Percentiles rank a stretch among this genome's conserved stretches.
Conservation (phyloP, 371 early-diverging fungal genomes). For the Rhizopus delemar region DNA sequence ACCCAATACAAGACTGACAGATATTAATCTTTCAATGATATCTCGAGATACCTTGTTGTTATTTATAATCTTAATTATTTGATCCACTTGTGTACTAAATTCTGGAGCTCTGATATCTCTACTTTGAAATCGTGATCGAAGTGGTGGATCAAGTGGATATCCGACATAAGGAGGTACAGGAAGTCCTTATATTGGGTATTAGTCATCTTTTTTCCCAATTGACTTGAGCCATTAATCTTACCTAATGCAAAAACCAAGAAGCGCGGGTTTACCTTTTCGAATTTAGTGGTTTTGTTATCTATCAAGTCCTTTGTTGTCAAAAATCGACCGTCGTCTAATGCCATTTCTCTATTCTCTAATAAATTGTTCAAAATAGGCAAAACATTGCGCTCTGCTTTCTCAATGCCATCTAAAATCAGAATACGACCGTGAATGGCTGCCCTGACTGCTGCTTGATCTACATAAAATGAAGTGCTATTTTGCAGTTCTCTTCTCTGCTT, state of each 20-base stretch:
- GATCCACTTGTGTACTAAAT: conserved; percentile 63
- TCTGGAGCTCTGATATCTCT: conserved; percentile 64
- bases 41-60: conserved; percentile 29
- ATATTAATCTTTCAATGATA: conserved; percentile 62
- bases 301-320: conserved; percentile 66
- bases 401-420: conserved; percentile 80
- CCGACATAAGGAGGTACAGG: conserved; percentile 83
- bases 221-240: conserved; percentile 14
- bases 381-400: conserved; percentile 87
- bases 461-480: conserved; percentile 71
- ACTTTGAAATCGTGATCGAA: conserved; percentile 81
- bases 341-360: conserved; percentile 87
- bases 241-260: conserved; percentile 81
- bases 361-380: conserved; percentile 86
- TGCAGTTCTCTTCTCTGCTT: conserved; percentile 83
- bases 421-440: conserved; percentile 84
- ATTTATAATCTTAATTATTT: conserved; percentile 38
- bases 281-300: conserved; percentile 52
- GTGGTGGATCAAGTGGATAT: conserved; percentile 81
- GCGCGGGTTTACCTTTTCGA: conserved; percentile 71
- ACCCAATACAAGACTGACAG: conserved; percentile 65
- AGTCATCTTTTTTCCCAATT: not conserved
- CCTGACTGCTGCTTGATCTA: conserved; percentile 79
- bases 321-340: conserved; percentile 83
- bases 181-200: conserved; percentile 39